Evolutionary conservation across 208 protist species (phyloP), one percentile per base, ranked within the genome.

Genomic region (Trypanosoma melophagium): DNA sequence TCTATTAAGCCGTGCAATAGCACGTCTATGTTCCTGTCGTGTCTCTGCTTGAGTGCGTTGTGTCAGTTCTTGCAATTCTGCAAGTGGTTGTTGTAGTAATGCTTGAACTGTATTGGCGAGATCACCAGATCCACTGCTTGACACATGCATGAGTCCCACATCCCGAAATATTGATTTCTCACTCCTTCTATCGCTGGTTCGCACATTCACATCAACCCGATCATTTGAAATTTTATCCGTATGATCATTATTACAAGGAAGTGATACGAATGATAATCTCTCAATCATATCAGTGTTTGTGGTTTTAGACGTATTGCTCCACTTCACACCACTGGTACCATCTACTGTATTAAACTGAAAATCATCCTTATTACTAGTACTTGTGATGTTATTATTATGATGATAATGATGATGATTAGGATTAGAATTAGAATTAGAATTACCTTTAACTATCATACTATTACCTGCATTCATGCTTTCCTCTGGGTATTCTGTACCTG

Each of bases 61-160:
- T 7, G 60, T 56, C 35, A 59, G 44, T 21, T 64, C 47, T 7
- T 42, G 44, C 53, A 69, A 24, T 35, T 63, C 7, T n/a, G 60
- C 60, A 10, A 74, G 41, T 3, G 61, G 61, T 13, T 51, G 42
- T 17, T 47, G 55, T 24, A 74, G 24, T 25, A 74, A 31, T 12
- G 17, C 14, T 38, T 31, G 55, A 22, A 74, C 54, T 31, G 22
- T 56, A 44, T 7, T 31, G 21, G 60, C 60, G 13, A 69, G 49
- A 31, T 54, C 61, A 35, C 19, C 47, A 21, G 19, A 8, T 21
- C 51, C 38, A 49, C 17, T 24, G 5, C 40, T 22, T 24, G 38
- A 45, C 35, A 17, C 3, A 51, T 2, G 14, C 19, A 14, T 44
- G 5, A 22, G 7, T 17, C 24, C 41, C 9, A 22, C 21, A 57